Base-by-base conservation (phyloP, 495 filamentous ascomycete species). In the Penicillium manginii region DNA sequence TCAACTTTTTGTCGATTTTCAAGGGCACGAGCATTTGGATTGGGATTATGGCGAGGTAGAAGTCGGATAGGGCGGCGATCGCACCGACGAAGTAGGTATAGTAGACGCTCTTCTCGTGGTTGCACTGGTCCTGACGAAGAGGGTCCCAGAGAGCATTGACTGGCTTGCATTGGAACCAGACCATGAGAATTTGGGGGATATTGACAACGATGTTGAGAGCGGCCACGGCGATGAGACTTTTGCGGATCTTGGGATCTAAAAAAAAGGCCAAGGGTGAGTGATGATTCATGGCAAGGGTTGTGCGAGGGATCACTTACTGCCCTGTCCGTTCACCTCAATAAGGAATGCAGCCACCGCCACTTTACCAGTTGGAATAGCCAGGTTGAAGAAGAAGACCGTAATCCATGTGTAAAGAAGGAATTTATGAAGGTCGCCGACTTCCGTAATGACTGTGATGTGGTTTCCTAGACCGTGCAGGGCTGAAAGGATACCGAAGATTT, bases 41-140 rank as follows among this genome's bases (percentile, higher is more conserved):
- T 4, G 65, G 65, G 10, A 68, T 58, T 14, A 65, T 52, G 18
- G 65, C 65, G 22, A 68, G 65, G 33, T 68, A 68, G 21, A 68
- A 56, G 23, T 68, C 65, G 12, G 65, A 65, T 4, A 68, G 19
- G 2, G 63, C 65, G 5, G 65, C 65, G 14, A 68, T 42, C 5
- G 57, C 62, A 10, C 65, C 65, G 11, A 65, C 65, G 32, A 68
- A 60, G 52, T 68, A 68, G 9, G 62, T 68, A 35, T 65, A 68
- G 46, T 68, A 63, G 14, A 68, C 63, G 33, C 63, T 68, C 35
- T 61, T 68, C 6, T 51, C 26, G 46, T 68, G 63, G 33, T 65
- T 60, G 33, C 65, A 68, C 10, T 65, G 31, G 2, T 40, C 43
- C 33, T 68, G 65, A 6, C 43, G 57, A 11, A 55, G 35, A 17